phyloP scores from a whole-genome alignment of 257 asterid genomes.

The Nicotiana benthamiana region DNA sequence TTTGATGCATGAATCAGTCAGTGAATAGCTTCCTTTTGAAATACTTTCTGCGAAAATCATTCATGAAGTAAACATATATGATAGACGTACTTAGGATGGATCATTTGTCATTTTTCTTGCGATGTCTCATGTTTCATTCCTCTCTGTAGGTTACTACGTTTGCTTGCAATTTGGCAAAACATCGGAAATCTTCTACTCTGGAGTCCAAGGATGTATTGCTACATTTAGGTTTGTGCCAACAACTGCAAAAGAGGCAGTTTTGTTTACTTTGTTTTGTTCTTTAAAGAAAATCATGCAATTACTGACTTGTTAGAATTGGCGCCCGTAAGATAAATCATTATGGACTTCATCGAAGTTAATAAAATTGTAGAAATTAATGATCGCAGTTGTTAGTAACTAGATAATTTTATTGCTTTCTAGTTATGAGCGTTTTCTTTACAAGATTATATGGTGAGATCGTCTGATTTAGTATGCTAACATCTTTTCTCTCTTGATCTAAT shows the following conservation, averaged over 20 bases:
- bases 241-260: slow-evolving; percentile 6
- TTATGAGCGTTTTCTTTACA: neutral
- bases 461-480: neutral
- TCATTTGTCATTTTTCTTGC: neutral
- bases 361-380: neutral
- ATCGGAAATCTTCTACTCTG: slow-evolving; percentile 80
- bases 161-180: slow-evolving; percentile 92
- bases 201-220: slow-evolving; percentile 86
- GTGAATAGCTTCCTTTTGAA: neutral
- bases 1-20: neutral
- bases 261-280: neutral
- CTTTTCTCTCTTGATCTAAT: neutral
- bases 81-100: neutral
- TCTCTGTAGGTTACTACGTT: slow-evolving; percentile 59
- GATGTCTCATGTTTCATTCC: neutral
- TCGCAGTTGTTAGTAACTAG: too few relatives aligned
- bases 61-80: neutral
- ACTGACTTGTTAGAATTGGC: neutral
- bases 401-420: neutral
- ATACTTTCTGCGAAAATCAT: neutral
- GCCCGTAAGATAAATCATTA: neutral
- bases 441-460: neutral
- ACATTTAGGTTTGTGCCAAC: slow-evolving; percentile 72
- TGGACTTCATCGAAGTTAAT: neutral
- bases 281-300: neutral